phyloP scores from a whole-genome alignment of 352 stramenopile species.

The Phytopythium chamaehyphon region DNA sequence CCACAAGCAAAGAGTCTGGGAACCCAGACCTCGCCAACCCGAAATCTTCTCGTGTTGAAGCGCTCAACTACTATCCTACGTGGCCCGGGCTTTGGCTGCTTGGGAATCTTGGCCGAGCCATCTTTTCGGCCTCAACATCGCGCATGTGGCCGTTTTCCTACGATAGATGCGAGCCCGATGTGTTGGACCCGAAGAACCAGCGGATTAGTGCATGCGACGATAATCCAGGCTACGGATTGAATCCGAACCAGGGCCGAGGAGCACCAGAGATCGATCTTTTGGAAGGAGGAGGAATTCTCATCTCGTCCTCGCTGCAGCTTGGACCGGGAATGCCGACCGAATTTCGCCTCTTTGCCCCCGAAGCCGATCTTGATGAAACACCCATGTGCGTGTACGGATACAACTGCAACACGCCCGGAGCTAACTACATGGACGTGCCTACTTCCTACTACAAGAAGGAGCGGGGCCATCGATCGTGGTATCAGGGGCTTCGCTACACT shows the following conservation, averaged over 20 bases:
- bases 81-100: slow-evolving; percentile 95
- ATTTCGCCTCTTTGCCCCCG: slow-evolving; percentile 42
- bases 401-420: slow-evolving; percentile 35
- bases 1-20: slow-evolving; percentile 35
- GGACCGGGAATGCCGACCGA: slow-evolving; percentile 53
- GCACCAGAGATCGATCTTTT: slow-evolving; percentile 94
- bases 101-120: slow-evolving; percentile 90
- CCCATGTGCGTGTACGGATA: slow-evolving; percentile 32
- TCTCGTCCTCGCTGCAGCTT: slow-evolving; percentile 90
- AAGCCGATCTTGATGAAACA: slow-evolving; percentile 17
- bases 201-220: slow-evolving; percentile 76
- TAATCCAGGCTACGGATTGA: slow-evolving; percentile 86
- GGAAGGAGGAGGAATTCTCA: slow-evolving; percentile 72
- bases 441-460: slow-evolving; percentile 31
- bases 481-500: slow-evolving; percentile 52
- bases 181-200: slow-evolving; percentile 30
- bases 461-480: slow-evolving; percentile 47
- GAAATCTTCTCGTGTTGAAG: slow-evolving; percentile 31
- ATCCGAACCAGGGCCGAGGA: slow-evolving; percentile 75
- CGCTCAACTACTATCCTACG: slow-evolving; percentile 54
- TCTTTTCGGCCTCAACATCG: slow-evolving; percentile 87
- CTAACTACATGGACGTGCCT: slow-evolving; percentile 41
- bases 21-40: slow-evolving; percentile 36
- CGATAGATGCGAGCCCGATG: slow-evolving; percentile 68
- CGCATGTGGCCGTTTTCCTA: slow-evolving; percentile 95